Percentiles rank a stretch among this genome's conserved stretches.
Evolutionary conservation across 1,139 yeast species (phyloP).

Genomic region (Candida smagusa): DNA sequence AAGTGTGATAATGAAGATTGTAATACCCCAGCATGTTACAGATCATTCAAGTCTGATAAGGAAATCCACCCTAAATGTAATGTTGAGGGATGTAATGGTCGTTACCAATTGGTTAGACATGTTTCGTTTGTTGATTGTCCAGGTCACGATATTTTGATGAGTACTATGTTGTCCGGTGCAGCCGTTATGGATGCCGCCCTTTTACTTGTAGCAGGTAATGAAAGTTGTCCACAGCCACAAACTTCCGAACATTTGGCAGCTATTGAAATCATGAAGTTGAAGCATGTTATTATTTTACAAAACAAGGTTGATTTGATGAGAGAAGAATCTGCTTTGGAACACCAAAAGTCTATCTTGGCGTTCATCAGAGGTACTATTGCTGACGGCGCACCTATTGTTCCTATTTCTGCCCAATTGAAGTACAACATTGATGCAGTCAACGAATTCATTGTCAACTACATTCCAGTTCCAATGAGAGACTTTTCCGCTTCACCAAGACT

Average conservation of each 20-base stretch:
- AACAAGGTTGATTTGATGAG: slow-evolving; percentile 98
- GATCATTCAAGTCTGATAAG: slow-evolving; percentile 89
- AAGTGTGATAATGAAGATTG: slow-evolving; percentile 84
- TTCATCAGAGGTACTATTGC: slow-evolving; percentile 98
- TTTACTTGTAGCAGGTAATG: slow-evolving; percentile 94
- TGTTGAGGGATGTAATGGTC: slow-evolving; percentile 77
- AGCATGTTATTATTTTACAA: slow-evolving; percentile 93
- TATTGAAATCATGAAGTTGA: slow-evolving; percentile 97
- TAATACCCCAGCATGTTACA: slow-evolving; percentile 94
- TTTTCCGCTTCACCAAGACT: slow-evolving; percentile 90
- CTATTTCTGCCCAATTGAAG: slow-evolving; percentile 97
- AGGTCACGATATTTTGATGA: slow-evolving; percentile 99
- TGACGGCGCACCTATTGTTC: slow-evolving; percentile 98
- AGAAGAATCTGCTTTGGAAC: slow-evolving; percentile 94
- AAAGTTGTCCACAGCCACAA: slow-evolving; percentile 99
- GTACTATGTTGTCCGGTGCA: slow-evolving; percentile 99
- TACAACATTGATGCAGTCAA: slow-evolving; percentile 98
- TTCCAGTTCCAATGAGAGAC: slow-evolving; percentile 96
- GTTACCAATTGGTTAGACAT: slow-evolving; percentile 88
- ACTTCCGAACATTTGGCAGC: slow-evolving; percentile 99
- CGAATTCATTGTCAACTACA: slow-evolving; percentile 90
- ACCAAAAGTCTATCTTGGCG: slow-evolving; percentile 84
- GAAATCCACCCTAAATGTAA: slow-evolving; percentile 93
- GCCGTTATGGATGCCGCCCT: slow-evolving; percentile 99
- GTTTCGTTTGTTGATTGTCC: slow-evolving; percentile 99